phyloP scores from a whole-genome alignment of 768 basidiomycete species.

The Xerocomellus amylosporus region DNA sequence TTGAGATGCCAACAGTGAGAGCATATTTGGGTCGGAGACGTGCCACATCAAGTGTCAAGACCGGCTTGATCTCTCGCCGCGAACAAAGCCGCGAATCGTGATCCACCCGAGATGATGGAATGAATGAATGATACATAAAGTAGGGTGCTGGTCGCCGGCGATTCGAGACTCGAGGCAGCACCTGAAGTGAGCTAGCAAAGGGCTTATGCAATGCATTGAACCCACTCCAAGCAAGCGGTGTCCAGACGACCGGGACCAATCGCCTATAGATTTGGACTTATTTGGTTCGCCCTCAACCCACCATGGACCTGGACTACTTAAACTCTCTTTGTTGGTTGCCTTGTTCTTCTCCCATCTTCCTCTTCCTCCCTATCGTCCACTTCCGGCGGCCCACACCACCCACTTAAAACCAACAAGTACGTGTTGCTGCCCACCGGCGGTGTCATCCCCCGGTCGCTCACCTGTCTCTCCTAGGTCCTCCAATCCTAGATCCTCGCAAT shows the following conservation, averaged over 20 bases:
- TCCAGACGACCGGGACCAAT: conserved; percentile 15
- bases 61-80: background rate
- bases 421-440: background rate
- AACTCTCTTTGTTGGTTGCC: conserved; percentile 8
- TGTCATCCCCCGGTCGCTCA: background rate
- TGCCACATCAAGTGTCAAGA: background rate
- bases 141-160: conserved; percentile 2
- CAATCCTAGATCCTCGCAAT: conserved; percentile 37
- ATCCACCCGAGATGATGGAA: background rate
- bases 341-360: conserved; percentile 24
- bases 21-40: background rate
- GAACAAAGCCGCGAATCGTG: background rate
- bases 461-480: conserved; percentile 1
- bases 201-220: conserved; percentile 8
- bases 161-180: background rate
- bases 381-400: background rate
- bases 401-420: conserved; percentile 4
- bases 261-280: conserved; percentile 22
- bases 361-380: conserved; percentile 15
- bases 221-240: conserved; percentile 13
- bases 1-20: too few relatives aligned
- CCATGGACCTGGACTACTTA: conserved; percentile 30
- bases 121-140: conserved; percentile 8
- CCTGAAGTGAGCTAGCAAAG: background rate
- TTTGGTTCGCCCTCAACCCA: conserved; percentile 35